Conservation (phyloP, 352 stramenopile genomes). For the Globisporangium yorkense region DNA sequence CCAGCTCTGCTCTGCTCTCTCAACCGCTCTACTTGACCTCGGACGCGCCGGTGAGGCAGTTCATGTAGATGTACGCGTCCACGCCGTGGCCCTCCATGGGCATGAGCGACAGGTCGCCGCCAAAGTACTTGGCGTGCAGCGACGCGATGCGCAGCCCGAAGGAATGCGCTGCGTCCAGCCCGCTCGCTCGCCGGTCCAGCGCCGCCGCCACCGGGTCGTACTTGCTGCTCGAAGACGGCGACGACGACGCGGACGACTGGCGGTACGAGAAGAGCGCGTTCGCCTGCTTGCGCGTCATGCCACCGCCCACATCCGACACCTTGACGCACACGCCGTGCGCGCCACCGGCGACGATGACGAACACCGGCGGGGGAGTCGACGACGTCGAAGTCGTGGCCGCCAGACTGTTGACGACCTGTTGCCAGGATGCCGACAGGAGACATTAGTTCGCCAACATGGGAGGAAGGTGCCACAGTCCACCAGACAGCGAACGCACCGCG, state of each 20-base stretch:
- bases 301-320: conserved; percentile 67
- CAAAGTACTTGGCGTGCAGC: conserved; percentile 98
- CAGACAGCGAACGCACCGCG: conserved; percentile 24
- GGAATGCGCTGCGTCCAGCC: conserved; percentile 65
- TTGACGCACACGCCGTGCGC: conserved; percentile 75
- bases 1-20: no score
- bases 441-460: neutral
- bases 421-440: neutral
- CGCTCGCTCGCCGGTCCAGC: conserved; percentile 58
- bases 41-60: conserved; percentile 67
- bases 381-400: conserved; percentile 9
- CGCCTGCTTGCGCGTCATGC: conserved; percentile 68
- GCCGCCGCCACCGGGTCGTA: conserved; percentile 72
- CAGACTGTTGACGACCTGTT: conserved; percentile 47
- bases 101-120: conserved; percentile 97
- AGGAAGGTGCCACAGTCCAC: neutral
- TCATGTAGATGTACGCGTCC: conserved; percentile 91
- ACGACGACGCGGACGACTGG: conserved; percentile 19
- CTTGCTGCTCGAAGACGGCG: conserved; percentile 11
- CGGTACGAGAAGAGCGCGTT: conserved; percentile 69
- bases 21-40: conserved; percentile 48
- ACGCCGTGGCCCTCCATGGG: conserved; percentile 98
- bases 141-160: conserved; percentile 89
- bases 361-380: conserved; percentile 39
- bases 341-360: conserved; percentile 58